phyloP scores from a whole-genome alignment of 768 basidiomycete species.

The Galerina marginata region DNA sequence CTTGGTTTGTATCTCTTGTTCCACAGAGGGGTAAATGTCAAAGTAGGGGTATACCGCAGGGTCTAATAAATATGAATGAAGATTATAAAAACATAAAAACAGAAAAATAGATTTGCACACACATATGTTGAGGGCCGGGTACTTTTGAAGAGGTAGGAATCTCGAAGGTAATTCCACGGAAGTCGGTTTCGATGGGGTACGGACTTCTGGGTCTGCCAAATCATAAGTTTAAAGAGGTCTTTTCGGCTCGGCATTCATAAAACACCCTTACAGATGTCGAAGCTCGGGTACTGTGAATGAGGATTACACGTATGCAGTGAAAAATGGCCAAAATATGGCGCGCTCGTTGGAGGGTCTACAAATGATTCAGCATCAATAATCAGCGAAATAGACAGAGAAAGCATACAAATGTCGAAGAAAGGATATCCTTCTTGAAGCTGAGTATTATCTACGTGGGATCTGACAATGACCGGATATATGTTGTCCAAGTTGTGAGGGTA shows the following conservation, averaged over 20 bases:
- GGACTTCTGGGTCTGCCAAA: not conserved
- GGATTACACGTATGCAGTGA: constrained; percentile 14
- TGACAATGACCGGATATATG: constrained; percentile 20
- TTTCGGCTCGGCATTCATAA: not conserved
- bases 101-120: not conserved
- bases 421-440: constrained; percentile 13
- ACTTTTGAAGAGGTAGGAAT: constrained; percentile 5
- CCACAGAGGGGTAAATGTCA: constrained; percentile 29
- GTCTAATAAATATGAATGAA: not conserved
- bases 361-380: not conserved
- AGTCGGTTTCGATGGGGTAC: no score
- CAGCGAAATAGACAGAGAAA: not conserved
- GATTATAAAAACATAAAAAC: not conserved
- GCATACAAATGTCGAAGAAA: constrained; percentile 18
- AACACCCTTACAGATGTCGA: constrained; percentile 23
- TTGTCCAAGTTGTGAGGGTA: constrained; percentile 25
- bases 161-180: no score
- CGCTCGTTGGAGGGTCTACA: constrained; percentile 18
- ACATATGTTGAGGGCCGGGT: constrained; percentile 20
- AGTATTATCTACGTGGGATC: not conserved
- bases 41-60: constrained; percentile 14
- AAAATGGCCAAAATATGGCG: constrained; percentile 14
- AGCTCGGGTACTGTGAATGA: constrained; percentile 21
- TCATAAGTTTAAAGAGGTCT: not conserved
- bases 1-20: not conserved